Conservation (phyloP, 306 rosid genomes). For the Morella rubra region DNA sequence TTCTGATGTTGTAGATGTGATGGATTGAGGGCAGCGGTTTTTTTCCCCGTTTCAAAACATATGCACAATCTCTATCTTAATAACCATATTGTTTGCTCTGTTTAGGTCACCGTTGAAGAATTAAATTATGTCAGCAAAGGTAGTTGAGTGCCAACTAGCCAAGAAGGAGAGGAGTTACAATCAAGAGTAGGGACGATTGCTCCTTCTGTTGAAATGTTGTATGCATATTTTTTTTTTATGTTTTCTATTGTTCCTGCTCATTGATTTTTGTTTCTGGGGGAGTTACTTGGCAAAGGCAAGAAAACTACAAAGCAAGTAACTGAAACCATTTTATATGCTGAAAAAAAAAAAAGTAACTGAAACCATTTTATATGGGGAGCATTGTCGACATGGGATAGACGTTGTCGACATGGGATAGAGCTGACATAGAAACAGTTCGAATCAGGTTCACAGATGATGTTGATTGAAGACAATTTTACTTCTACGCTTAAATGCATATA, state of each 20-base stretch:
- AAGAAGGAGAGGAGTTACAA: slow-evolving; percentile 23
- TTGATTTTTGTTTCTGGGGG: not conserved
- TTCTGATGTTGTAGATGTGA: not conserved
- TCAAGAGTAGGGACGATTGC: slow-evolving; percentile 32
- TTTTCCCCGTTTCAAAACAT: not conserved
- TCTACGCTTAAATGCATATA: slow-evolving; percentile 4
- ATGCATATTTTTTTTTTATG: not conserved
- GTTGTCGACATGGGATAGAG: not conserved
- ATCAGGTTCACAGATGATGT: not conserved
- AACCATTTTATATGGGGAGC: not conserved
- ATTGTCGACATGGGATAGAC: not conserved
- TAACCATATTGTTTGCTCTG: not conserved
- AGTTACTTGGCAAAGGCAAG: slow-evolving; percentile 2
- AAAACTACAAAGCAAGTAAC: not conserved
- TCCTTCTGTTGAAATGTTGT: slow-evolving; percentile 6
- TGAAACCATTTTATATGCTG: not conserved
- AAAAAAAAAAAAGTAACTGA: not conserved
- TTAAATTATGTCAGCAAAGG: slow-evolving; percentile 49
- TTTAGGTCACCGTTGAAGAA: slow-evolving; percentile 57
- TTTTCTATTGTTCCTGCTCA: slow-evolving; percentile 17
- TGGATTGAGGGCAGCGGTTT: no score
- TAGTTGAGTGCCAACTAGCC: slow-evolving; percentile 9
- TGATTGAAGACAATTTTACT: not conserved
- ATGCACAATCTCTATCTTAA: not conserved
- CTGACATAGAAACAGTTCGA: not conserved